phyloP scores from a whole-genome alignment of 805 yeast species.

The Starmerella khaoyaiensis region DNA sequence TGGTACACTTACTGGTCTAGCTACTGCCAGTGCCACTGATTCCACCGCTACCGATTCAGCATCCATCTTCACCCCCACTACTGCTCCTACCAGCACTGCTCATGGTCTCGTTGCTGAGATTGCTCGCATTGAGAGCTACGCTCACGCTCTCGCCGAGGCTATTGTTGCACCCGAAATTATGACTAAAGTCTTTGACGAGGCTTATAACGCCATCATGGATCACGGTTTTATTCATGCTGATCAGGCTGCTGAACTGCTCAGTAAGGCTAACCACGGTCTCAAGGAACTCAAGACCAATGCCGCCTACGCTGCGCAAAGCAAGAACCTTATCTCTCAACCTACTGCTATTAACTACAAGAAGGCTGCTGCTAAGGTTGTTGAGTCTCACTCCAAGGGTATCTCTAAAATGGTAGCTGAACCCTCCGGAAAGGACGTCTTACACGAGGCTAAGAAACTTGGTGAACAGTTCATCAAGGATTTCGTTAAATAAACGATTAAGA shows the following conservation, averaged over 20 bases:
- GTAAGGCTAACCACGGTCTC: constrained; percentile 10
- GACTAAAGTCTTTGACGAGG: constrained; percentile 10
- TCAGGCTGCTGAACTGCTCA: constrained; percentile 8
- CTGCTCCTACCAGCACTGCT: constrained; percentile 3
- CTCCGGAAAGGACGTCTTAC: constrained; percentile 6
- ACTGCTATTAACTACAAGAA: constrained; percentile 11
- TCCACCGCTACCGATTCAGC: not conserved
- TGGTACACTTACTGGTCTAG: not conserved
- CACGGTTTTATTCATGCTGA: constrained; percentile 15
- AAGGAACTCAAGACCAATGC: constrained; percentile 14
- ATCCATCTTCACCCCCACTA: not conserved
- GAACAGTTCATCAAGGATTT: constrained; percentile 8
- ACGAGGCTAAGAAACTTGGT: constrained; percentile 5
- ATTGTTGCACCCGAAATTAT: constrained; percentile 14
- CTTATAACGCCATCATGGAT: constrained; percentile 10
- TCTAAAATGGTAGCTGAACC: constrained; percentile 11
- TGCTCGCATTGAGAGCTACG: constrained; percentile 8
- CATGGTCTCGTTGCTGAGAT: constrained; percentile 3
- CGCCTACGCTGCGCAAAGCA: constrained; percentile 10
- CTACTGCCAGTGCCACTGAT: not conserved
- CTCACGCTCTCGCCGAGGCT: constrained; percentile 17
- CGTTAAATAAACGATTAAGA: not conserved
- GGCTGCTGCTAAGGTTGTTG: constrained; percentile 2
- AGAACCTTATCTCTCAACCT: constrained; percentile 10
- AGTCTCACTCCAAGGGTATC: constrained; percentile 9